A percentile compares a stretch with the other conserved stretches of the same genome.
These are phyloP conservation scores for Colletotrichum eremochloae DNA, from an alignment of 2,329 filamentous ascomycete genomes.

Conservation along the genomic window DNA sequence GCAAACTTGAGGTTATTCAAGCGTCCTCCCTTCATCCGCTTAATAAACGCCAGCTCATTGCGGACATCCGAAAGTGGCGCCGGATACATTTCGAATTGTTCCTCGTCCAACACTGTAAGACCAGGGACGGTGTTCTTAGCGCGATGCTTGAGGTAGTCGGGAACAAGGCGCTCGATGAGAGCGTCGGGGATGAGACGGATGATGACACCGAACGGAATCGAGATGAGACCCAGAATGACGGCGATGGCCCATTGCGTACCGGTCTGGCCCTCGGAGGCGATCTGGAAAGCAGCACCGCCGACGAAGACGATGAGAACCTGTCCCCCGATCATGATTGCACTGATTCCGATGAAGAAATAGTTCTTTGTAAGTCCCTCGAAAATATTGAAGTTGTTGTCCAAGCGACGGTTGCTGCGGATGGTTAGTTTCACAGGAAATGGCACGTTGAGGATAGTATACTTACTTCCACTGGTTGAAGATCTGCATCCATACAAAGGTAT, in stretches of 20 bases:
- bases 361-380: conserved; percentile 90
- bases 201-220: conserved; percentile 84
- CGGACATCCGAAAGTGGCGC: conserved; percentile 80
- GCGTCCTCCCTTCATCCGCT: conserved; percentile 83
- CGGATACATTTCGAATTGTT: conserved; percentile 76
- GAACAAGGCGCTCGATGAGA: conserved; percentile 66
- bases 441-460: conserved; percentile 54
- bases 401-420: conserved; percentile 78
- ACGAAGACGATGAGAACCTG: conserved; percentile 93
- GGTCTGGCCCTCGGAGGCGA: conserved; percentile 71
- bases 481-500: conserved; percentile 99
- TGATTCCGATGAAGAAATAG: conserved; percentile 90
- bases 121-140: conserved; percentile 61
- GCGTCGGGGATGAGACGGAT: conserved; percentile 88
- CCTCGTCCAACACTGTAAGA: conserved; percentile 74
- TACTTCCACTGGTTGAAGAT: conserved; percentile 98
- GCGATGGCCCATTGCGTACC: conserved; percentile 90
- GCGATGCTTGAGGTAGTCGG: conserved; percentile 65
- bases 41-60: conserved; percentile 85
- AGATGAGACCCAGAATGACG: conserved; percentile 85
- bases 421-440: conserved; percentile 42
- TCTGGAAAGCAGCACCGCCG: conserved; percentile 84
- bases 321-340: conserved; percentile 86
- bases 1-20: conserved; percentile 86
- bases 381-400: conserved; percentile 96